Conservation (phyloP, 768 basidiomycete species). For the Psilocybe cyanescens region DNA sequence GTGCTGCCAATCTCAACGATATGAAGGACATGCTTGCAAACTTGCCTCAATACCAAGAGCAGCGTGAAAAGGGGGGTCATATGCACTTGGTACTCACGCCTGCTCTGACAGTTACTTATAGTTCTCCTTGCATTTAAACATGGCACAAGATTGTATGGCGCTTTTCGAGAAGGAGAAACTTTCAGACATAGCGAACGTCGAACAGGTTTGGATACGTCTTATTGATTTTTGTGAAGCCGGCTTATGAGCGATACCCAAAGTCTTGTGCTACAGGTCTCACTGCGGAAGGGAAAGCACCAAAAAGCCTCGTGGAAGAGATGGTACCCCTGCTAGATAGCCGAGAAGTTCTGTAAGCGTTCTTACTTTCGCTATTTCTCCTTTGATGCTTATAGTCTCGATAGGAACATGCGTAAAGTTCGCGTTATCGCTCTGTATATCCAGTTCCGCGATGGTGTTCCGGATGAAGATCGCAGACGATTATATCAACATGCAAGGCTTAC, state of each 20-base stretch:
- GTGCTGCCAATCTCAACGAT: constrained; percentile 89
- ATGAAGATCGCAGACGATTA: constrained; percentile 91
- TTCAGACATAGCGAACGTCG: constrained; percentile 81
- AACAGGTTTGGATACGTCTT: constrained; percentile 61
- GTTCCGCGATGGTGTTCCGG: constrained; percentile 95
- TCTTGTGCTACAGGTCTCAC: constrained; percentile 94
- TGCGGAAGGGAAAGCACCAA: constrained; percentile 92
- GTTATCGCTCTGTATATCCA: constrained; percentile 96
- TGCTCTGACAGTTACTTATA: constrained; percentile 33
- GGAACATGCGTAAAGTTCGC: constrained; percentile 91
- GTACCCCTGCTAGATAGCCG: constrained; percentile 91
- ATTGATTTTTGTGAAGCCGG: constrained; percentile 20
- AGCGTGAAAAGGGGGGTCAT: constrained; percentile 80
- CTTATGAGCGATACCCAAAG: constrained; percentile 40
- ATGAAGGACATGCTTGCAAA: constrained; percentile 99
- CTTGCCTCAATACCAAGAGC: constrained; percentile 93
- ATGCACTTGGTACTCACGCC: neutral
- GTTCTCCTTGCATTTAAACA: constrained; percentile 96
- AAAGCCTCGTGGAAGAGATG: constrained; percentile 97
- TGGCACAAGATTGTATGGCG: constrained; percentile 98
- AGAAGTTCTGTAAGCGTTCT: constrained; percentile 73
- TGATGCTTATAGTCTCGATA: constrained; percentile 31
- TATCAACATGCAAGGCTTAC: constrained; percentile 94
- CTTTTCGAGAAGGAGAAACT: constrained; percentile 90
- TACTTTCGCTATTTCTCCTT: neutral